Conservation (phyloP, 495 filamentous ascomycete genomes). For the Podospora sp. region DNA sequence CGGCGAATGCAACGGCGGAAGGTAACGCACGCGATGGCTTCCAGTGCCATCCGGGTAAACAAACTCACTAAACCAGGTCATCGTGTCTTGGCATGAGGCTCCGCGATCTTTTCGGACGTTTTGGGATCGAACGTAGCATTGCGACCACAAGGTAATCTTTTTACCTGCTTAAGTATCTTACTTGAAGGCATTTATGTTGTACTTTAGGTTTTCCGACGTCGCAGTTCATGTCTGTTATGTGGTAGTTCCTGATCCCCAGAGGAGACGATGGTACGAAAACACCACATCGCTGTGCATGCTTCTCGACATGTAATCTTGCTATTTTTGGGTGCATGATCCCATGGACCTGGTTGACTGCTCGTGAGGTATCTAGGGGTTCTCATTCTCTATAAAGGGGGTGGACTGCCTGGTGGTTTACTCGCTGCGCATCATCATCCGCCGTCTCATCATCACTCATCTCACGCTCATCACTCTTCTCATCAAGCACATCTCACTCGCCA, state of each 20-base stretch:
- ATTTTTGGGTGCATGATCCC: background rate
- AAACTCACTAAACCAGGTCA: background rate
- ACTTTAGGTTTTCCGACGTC: background rate
- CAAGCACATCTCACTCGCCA: background rate
- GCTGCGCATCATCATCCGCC: background rate
- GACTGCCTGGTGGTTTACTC: background rate
- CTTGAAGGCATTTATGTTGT: background rate
- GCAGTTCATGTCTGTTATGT: conserved; percentile 2
- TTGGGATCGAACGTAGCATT: conserved; percentile 13
- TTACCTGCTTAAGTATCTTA: background rate
- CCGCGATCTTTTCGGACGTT: conserved; percentile 11
- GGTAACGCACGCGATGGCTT: background rate
- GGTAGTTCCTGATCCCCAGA: background rate
- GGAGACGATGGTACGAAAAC: background rate
- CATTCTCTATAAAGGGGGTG: background rate
- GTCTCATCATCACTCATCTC: background rate
- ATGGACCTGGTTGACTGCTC: background rate
- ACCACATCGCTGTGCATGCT: background rate
- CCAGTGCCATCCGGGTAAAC: conserved; percentile 2
- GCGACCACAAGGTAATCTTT: background rate
- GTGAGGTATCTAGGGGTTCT: background rate
- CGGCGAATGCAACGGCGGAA: background rate
- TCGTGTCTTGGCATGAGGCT: conserved; percentile 14
- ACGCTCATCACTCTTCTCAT: background rate
- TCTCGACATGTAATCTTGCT: background rate